These are phyloP conservation scores for Cocos nucifera DNA, from an alignment of 176 grass and related monocot species.

Conservation along the genomic window DNA sequence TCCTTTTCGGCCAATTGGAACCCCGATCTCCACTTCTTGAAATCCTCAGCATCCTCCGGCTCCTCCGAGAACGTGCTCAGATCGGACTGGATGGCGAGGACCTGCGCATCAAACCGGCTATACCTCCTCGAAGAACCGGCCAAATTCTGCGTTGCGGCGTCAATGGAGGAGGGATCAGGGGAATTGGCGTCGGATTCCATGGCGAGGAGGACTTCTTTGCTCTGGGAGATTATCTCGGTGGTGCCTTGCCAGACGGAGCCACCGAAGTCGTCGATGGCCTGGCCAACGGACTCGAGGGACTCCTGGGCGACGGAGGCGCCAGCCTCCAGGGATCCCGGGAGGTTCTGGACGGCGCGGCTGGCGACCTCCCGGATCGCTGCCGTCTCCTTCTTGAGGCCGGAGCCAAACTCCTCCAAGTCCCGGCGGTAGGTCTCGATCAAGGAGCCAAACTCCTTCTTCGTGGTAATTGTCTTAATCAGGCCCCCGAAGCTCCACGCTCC, in stretches of 20 bases:
- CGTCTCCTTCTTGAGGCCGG: constrained; percentile 85
- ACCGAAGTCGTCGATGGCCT: constrained; percentile 50
- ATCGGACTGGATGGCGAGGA: constrained; percentile 70
- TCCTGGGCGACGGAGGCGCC: constrained; percentile 16
- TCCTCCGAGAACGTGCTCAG: constrained; percentile 55
- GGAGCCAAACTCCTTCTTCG: constrained; percentile 60
- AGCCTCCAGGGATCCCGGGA: constrained; percentile 35
- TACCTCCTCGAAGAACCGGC: constrained; percentile 20
- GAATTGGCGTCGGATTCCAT: constrained; percentile 7
- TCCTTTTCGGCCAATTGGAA: constrained; percentile 56
- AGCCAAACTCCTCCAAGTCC: constrained; percentile 85
- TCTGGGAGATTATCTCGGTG: constrained; percentile 66
- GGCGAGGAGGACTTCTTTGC: constrained; percentile 68
- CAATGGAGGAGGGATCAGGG: neutral
- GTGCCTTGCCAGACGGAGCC: constrained; percentile 8
- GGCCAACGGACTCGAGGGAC: constrained; percentile 26
- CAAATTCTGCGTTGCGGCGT: neutral
- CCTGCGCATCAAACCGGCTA: constrained; percentile 64
- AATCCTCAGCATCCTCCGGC: constrained; percentile 70
- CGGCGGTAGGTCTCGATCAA: constrained; percentile 78
- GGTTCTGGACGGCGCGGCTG: constrained; percentile 36
- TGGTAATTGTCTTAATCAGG: constrained; percentile 63
- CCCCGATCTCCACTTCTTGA: constrained; percentile 44
- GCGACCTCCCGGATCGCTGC: constrained; percentile 65
- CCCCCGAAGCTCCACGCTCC: constrained; percentile 57